phyloP scores from a whole-genome alignment of 371 early-diverging fungal genomes.

The Mucor plumbeus region DNA sequence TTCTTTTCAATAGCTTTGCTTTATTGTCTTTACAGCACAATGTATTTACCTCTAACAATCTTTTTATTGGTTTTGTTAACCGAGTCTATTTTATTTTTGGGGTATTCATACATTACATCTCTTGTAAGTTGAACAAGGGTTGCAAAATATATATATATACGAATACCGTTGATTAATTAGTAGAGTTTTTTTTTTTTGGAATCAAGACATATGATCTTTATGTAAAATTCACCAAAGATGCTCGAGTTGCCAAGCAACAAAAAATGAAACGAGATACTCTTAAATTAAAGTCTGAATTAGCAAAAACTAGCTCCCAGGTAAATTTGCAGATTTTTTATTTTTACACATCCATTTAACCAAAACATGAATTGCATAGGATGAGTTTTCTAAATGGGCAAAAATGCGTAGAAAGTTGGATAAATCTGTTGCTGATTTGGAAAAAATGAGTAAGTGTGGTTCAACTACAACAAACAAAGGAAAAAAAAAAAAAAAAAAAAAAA shows the following conservation, averaged over 20 bases:
- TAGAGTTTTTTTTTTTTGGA: too few species aligned
- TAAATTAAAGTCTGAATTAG: constrained; percentile 61
- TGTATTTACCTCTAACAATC: constrained; percentile 59
- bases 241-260: constrained; percentile 52
- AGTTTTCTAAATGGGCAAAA: constrained; percentile 97
- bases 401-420: constrained; percentile 85
- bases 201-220: constrained; percentile 58
- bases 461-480: not conserved
- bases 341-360: not conserved
- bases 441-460: constrained; percentile 51
- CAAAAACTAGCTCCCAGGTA: constrained; percentile 72
- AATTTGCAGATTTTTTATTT: not conserved
- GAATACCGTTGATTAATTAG: not conserved
- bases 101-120: constrained; percentile 60
- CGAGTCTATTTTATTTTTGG: constrained; percentile 61
- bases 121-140: constrained; percentile 35
- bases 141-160: not conserved
- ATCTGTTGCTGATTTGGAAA: constrained; percentile 64
- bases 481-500: too few species aligned
- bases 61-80: constrained; percentile 60
- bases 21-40: constrained; percentile 14
- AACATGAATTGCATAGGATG: constrained; percentile 61
- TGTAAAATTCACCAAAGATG: constrained; percentile 49
- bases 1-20: not conserved
- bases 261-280: constrained; percentile 65